Evolutionary conservation across 495 filamentous ascomycete species (phyloP).

Genomic region (Entonaema liquescens): DNA sequence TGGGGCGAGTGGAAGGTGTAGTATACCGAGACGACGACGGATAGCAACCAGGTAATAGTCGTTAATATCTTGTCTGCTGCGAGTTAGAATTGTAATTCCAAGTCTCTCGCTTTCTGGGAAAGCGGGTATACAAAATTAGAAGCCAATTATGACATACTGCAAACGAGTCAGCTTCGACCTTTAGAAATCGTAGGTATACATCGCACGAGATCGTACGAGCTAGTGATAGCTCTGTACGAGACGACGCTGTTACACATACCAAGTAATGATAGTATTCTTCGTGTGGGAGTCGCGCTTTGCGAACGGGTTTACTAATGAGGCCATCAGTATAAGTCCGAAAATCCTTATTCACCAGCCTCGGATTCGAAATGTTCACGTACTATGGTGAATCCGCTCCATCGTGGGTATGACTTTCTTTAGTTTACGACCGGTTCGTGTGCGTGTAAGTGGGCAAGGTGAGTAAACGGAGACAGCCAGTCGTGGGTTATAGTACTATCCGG

Average conservation of each 20-base stretch:
- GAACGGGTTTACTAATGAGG: slow-evolving; percentile 69
- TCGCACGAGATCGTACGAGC: neutral
- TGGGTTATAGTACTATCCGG: neutral
- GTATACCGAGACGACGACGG: slow-evolving; percentile 72
- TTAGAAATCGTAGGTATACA: neutral
- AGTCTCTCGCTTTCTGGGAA: neutral
- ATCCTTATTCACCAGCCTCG: neutral
- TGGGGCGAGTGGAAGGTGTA: slow-evolving; percentile 70
- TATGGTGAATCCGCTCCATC: slow-evolving; percentile 55
- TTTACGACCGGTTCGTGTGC: neutral
- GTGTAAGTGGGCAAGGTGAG: neutral
- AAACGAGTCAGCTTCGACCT: slow-evolving; percentile 5
- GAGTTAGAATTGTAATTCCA: slow-evolving; percentile 43
- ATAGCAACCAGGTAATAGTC: slow-evolving; percentile 73
- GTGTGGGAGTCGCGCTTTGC: slow-evolving; percentile 67
- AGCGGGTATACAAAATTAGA: neutral
- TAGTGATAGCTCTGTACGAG: neutral
- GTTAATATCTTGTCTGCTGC: slow-evolving; percentile 70
- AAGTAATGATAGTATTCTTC: slow-evolving; percentile 55
- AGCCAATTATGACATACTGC: slow-evolving; percentile 13
- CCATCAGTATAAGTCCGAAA: slow-evolving; percentile 8
- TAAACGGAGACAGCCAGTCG: neutral
- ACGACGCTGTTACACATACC: slow-evolving; percentile 17
- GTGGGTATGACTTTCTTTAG: slow-evolving; percentile 17
- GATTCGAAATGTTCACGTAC: slow-evolving; percentile 38